These are phyloP conservation scores for Fraxinus platypoda DNA, from an alignment of 305 asterid species.

Conservation along the genomic window DNA sequence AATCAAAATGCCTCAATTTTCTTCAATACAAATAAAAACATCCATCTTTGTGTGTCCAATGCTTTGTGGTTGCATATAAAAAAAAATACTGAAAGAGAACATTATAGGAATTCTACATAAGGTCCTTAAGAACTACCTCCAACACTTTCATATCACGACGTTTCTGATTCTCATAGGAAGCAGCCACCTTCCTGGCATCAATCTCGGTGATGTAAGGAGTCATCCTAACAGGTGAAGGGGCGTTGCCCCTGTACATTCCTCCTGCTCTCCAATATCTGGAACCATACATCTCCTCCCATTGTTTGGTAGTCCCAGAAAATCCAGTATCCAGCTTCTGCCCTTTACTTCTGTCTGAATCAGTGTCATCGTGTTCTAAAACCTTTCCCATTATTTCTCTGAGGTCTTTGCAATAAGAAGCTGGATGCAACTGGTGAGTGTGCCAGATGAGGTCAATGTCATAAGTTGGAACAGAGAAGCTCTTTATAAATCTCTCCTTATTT, in stretches of 20 bases:
- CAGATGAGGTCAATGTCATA: slow-evolving; percentile 94
- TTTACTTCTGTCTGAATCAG: slow-evolving; percentile 88
- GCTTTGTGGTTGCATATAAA: not conserved
- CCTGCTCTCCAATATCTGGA: slow-evolving; percentile 94
- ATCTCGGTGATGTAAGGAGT: slow-evolving; percentile 43
- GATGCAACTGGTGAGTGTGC: slow-evolving; percentile 96
- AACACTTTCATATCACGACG: slow-evolving; percentile 44
- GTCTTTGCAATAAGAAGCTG: slow-evolving; percentile 77
- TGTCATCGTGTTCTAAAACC: slow-evolving; percentile 88
- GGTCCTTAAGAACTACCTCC: slow-evolving; percentile 54
- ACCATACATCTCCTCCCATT: slow-evolving; percentile 82
- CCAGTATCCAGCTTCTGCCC: slow-evolving; percentile 90
- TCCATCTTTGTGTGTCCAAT: not conserved
- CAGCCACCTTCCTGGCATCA: slow-evolving; percentile 33
- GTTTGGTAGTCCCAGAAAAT: slow-evolving; percentile 71
- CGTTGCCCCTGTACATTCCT: slow-evolving; percentile 79
- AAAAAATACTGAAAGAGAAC: slow-evolving; percentile 10
- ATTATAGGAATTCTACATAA: slow-evolving; percentile 2
- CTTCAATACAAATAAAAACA: slow-evolving; percentile 8
- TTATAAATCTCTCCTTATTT: slow-evolving; percentile 66
- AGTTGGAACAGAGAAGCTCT: slow-evolving; percentile 93
- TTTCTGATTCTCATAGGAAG: slow-evolving; percentile 37
- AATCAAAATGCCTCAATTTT: not conserved
- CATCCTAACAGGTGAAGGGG: slow-evolving; percentile 69
- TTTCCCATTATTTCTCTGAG: slow-evolving; percentile 67